A percentile compares a stretch with the other conserved stretches of the same genome.
Evolutionary conservation across 352 stramenopile species (phyloP).

Genomic region (Phytophthora sp.): DNA sequence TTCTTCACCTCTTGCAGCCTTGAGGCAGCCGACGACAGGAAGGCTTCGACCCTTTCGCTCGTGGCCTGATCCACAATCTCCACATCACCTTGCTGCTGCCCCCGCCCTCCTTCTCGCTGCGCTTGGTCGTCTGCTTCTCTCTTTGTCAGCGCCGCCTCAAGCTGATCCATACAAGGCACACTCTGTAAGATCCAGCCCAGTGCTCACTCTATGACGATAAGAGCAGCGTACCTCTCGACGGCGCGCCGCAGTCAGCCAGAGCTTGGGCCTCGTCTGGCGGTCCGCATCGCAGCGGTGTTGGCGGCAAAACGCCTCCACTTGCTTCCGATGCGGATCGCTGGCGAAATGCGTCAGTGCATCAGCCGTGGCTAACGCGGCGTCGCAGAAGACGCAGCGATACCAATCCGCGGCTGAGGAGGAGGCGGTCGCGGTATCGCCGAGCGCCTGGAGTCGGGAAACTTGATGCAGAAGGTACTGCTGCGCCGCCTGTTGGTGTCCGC

Average conservation of each 20-base stretch:
- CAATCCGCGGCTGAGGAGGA: background rate
- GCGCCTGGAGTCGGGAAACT: constrained; percentile 30
- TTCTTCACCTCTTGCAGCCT: constrained; percentile 41
- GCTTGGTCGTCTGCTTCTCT: constrained; percentile 2
- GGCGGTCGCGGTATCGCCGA: constrained; percentile 27
- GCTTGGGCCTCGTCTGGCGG: constrained; percentile 38
- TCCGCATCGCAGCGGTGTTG: constrained; percentile 60
- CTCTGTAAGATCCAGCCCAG: constrained; percentile 10
- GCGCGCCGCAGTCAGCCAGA: constrained; percentile 42
- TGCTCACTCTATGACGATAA: background rate
- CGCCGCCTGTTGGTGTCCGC: constrained; percentile 54
- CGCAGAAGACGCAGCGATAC: constrained; percentile 59
- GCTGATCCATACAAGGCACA: constrained; percentile 18
- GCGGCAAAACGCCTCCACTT: constrained; percentile 60
- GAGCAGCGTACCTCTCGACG: constrained; percentile 38
- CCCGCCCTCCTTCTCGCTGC: background rate
- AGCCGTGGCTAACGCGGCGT: constrained; percentile 1
- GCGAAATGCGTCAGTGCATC: constrained; percentile 53
- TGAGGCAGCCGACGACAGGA: constrained; percentile 47
- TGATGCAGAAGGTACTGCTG: constrained; percentile 48
- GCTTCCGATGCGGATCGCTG: constrained; percentile 37
- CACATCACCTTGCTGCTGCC: constrained; percentile 1
- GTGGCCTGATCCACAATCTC: constrained; percentile 2
- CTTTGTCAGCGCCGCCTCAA: constrained; percentile 10
- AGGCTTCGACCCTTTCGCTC: constrained; percentile 33